Evolutionary conservation across 352 stramenopile genomes (phyloP).

Genomic region (Globisporangium cystogenes): DNA sequence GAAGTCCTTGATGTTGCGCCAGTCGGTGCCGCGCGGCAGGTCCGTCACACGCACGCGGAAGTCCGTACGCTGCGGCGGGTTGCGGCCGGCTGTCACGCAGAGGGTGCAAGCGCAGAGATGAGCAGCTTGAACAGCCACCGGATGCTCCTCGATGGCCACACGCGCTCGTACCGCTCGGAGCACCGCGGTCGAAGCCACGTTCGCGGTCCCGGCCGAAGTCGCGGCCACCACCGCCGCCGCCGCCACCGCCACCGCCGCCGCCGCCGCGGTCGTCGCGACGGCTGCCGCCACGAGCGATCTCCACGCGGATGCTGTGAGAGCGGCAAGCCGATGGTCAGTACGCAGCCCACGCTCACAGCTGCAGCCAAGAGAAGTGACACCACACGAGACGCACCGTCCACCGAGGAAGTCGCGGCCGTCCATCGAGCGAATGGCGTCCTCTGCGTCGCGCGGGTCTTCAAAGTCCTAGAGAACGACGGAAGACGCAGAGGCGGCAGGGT

Average conservation of each 20-base stretch:
- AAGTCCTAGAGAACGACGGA: constrained; percentile 77
- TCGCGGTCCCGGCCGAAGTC: constrained; percentile 29
- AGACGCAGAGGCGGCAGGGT: constrained; percentile 30
- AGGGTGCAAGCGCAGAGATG: neutral
- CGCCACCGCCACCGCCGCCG: constrained; percentile 25
- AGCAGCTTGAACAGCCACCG: neutral
- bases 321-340: neutral
- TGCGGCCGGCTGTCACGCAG: constrained; percentile 28
- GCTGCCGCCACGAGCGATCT: constrained; percentile 70
- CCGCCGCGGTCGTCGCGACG: constrained; percentile 50
- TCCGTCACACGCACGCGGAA: constrained; percentile 75
- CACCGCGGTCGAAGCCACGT: constrained; percentile 47
- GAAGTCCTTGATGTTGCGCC: constrained; percentile 87
- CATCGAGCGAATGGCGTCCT: constrained; percentile 85
- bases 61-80: constrained; percentile 69
- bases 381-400: constrained; percentile 63
- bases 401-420: constrained; percentile 83
- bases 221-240: constrained; percentile 26
- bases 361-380: no score
- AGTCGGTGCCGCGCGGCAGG: constrained; percentile 71
- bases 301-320: constrained; percentile 65
- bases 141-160: no score
- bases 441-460: constrained; percentile 83
- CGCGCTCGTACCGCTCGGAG: constrained; percentile 19
- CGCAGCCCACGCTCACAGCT: no score